Conservation (phyloP, 176 grass and related monocot species). For the Cymbopogon citratus region DNA sequence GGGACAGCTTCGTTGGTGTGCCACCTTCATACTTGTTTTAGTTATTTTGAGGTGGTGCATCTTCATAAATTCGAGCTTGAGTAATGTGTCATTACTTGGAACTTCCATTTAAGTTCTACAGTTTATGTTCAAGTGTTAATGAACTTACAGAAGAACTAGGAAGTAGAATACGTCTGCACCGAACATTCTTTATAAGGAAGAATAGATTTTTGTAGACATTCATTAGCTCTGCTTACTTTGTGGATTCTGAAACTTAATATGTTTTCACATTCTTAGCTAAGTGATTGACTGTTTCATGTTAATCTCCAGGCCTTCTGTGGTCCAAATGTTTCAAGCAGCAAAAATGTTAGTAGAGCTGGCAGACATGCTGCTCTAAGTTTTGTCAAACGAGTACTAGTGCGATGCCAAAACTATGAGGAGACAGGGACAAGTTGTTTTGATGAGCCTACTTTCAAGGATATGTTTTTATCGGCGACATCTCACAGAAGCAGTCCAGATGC, state of each 20-base stretch:
- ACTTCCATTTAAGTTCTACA: background rate
- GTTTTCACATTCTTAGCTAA: constrained; percentile 16
- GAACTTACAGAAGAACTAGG: background rate
- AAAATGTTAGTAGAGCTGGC: constrained; percentile 48
- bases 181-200: background rate
- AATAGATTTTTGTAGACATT: background rate
- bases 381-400: constrained; percentile 47
- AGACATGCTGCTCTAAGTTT: constrained; percentile 54
- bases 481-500: constrained; percentile 37
- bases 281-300: constrained; percentile 8
- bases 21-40: background rate
- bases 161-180: background rate
- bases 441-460: constrained; percentile 54
- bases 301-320: constrained; percentile 46
- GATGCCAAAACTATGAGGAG: constrained; percentile 48
- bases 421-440: constrained; percentile 49
- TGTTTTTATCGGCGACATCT: constrained; percentile 50
- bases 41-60: background rate
- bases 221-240: constrained; percentile 17
- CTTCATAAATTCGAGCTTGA: background rate
- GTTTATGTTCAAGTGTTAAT: background rate
- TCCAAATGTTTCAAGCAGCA: constrained; percentile 44
- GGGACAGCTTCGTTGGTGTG: background rate
- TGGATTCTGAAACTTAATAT: background rate
- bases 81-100: background rate